phyloP scores from a whole-genome alignment of 768 basidiomycete genomes.

The Podaxis sp. region DNA sequence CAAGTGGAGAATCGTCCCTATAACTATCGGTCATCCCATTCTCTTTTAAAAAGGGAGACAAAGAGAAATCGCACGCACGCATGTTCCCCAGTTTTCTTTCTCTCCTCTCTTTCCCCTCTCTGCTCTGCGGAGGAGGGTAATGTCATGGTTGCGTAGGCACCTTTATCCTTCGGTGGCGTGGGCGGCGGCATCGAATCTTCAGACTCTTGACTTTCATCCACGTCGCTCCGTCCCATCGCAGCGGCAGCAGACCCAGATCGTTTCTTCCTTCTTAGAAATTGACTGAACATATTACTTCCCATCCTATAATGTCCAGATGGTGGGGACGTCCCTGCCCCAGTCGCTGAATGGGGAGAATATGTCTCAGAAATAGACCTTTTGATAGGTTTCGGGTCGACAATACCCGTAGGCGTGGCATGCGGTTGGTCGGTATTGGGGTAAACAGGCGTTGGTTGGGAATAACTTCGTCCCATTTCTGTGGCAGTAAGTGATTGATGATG shows the following conservation, averaged over 20 bases:
- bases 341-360: constrained; percentile 20
- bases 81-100: neutral
- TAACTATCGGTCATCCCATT: neutral
- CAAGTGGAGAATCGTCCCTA: constrained; percentile 30
- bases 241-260: constrained; percentile 19
- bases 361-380: constrained; percentile 28
- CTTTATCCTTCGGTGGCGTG: constrained; percentile 43
- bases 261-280: constrained; percentile 37
- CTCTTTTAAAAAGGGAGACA: neutral
- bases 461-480: constrained; percentile 8
- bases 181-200: constrained; percentile 30
- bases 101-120: neutral
- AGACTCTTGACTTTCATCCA: constrained; percentile 15
- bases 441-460: neutral
- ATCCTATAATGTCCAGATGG: constrained; percentile 21
- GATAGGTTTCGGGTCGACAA: neutral
- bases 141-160: constrained; percentile 15
- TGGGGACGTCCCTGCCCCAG: constrained; percentile 14
- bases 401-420: constrained; percentile 8
- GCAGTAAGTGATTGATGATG: neutral
- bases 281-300: constrained; percentile 22
- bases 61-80: neutral
- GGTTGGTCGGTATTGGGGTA: neutral
- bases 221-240: neutral
- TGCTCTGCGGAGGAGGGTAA: neutral